Evolutionary conservation across 1,284 basidiomycete species (phyloP).

Genomic region (Melampsora americana): DNA sequence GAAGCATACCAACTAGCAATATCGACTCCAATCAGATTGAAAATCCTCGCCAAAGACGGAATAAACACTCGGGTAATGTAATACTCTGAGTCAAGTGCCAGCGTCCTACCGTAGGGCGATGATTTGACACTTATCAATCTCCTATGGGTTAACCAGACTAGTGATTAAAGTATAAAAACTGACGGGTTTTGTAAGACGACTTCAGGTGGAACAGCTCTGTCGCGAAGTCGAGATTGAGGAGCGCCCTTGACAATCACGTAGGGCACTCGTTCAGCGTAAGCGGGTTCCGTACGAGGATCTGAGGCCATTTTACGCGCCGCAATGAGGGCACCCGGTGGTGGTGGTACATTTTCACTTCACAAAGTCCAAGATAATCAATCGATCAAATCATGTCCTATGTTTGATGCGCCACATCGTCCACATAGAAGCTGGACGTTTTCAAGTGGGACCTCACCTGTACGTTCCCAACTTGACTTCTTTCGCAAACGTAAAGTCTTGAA

Average conservation of each 20-base stretch:
- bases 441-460: conserved; percentile 64
- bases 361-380: conserved; percentile 1
- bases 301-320: conserved; percentile 70
- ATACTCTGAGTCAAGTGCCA: conserved; percentile 76
- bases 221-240: conserved; percentile 68
- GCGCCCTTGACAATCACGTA: conserved; percentile 77
- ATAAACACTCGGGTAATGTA: conserved; percentile 85
- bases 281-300: conserved; percentile 78
- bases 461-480: conserved; percentile 90
- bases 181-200: conserved; percentile 72
- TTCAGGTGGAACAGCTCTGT: conserved; percentile 74
- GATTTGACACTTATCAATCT: conserved; percentile 1
- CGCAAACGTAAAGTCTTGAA: conserved; percentile 89
- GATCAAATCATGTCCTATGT: background rate
- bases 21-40: conserved; percentile 86
- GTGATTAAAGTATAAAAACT: conserved; percentile 42
- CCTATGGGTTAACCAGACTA: background rate
- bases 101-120: conserved; percentile 56
- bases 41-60: conserved; percentile 81
- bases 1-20: conserved; percentile 82
- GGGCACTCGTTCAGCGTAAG: conserved; percentile 88
- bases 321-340: conserved; percentile 84
- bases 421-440: too few species aligned
- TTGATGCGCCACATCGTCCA: background rate
- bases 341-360: conserved; percentile 69